Conservation (phyloP, 495 filamentous ascomycete species). For the Podospora comata region DNA sequence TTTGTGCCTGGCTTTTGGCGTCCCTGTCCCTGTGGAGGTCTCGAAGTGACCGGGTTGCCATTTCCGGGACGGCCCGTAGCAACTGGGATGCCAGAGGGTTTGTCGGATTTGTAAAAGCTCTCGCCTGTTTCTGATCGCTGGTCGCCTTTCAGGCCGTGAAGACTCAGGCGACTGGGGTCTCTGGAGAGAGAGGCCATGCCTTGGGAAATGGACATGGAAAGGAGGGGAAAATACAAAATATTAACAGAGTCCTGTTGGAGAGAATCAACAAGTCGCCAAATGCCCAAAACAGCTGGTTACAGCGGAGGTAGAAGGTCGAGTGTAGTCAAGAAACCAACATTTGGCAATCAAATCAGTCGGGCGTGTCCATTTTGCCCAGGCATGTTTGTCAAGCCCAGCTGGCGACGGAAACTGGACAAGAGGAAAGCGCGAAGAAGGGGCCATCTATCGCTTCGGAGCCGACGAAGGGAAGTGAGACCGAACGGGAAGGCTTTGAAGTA, state of each 20-base stretch:
- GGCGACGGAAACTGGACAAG: background rate
- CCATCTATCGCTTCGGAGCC: background rate
- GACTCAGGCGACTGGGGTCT: conserved; percentile 19
- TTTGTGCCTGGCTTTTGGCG: conserved; percentile 9
- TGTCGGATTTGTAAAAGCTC: conserved; percentile 28
- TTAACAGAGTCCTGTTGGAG: background rate
- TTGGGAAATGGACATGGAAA: background rate
- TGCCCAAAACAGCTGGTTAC: conserved; percentile 1
- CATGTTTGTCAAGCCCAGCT: background rate
- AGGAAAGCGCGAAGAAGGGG: background rate
- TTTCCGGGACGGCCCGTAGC: conserved; percentile 16
- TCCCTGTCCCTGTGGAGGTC: conserved; percentile 4
- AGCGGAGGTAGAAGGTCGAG: background rate
- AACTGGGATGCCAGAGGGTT: conserved; percentile 27
- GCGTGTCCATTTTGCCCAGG: background rate
- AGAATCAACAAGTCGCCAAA: background rate
- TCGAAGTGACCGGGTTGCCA: background rate
- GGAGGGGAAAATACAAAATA: background rate
- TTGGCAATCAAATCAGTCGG: background rate
- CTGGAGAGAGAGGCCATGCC: conserved; percentile 20
- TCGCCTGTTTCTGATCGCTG: conserved; percentile 20
- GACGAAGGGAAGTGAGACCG: background rate
- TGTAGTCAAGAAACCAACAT: background rate
- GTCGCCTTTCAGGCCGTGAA: conserved; percentile 15
- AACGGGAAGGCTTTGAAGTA: background rate